Percentiles rank a stretch among this genome's conserved stretches.
These are phyloP conservation scores for Ophiostoma populinum DNA, from an alignment of 2,329 filamentous ascomycete species.

Conservation along the genomic window DNA sequence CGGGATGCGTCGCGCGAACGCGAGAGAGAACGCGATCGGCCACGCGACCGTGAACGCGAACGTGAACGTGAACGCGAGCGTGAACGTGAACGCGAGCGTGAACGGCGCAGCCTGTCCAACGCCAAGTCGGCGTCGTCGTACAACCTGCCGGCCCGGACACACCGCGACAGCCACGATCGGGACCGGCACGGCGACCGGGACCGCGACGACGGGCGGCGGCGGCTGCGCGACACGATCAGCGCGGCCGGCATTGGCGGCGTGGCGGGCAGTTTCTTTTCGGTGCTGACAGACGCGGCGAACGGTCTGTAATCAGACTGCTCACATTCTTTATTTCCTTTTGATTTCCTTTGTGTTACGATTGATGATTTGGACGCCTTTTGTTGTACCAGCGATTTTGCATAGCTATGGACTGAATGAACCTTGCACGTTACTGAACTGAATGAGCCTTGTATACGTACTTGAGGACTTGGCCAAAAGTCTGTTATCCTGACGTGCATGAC, in stretches of 20 bases:
- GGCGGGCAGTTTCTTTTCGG: constrained; percentile 38
- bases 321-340: background rate
- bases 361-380: background rate
- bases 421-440: too few species aligned
- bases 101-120: too few species aligned
- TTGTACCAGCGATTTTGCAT: too few species aligned
- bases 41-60: background rate
- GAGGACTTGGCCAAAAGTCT: too few species aligned
- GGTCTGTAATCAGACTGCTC: constrained; percentile 11
- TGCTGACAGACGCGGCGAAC: constrained; percentile 37
- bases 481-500: too few species aligned
- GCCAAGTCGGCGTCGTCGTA: too few species aligned
- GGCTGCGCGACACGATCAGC: constrained; percentile 31
- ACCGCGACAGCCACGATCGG: constrained; percentile 3
- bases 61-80: constrained; percentile 4
- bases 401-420: too few species aligned
- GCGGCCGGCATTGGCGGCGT: constrained; percentile 44
- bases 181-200: constrained; percentile 3
- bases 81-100: background rate
- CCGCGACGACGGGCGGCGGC: constrained; percentile 20
- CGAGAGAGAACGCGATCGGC: constrained; percentile 12
- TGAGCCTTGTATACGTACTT: too few species aligned
- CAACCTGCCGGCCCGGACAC: background rate
- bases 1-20: constrained; percentile 12
- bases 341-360: background rate